phyloP scores from a whole-genome alignment of 495 filamentous ascomycete species.

The Penicillium salamii region DNA sequence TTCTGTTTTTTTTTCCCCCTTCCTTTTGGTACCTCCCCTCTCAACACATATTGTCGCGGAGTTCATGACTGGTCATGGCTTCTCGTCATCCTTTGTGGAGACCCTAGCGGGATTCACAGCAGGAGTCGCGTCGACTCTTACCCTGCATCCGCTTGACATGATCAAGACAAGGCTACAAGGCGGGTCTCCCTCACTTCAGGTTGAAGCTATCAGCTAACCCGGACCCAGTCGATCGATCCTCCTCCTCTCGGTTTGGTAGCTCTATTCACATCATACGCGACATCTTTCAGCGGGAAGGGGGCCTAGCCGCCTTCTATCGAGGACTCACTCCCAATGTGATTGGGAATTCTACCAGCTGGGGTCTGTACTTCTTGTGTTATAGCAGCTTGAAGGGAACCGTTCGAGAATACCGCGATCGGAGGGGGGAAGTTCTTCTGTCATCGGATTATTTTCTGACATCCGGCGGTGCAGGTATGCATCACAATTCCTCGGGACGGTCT shows the following conservation, averaged over 20 bases:
- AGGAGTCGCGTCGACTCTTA: slow-evolving; percentile 77
- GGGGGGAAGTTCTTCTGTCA: slow-evolving; percentile 49
- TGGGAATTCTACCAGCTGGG: slow-evolving; percentile 90
- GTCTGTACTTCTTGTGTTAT: slow-evolving; percentile 81
- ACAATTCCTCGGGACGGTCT: background rate
- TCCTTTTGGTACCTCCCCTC: background rate
- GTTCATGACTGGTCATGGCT: slow-evolving; percentile 50
- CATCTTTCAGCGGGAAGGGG: slow-evolving; percentile 57
- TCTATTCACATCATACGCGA: slow-evolving; percentile 54
- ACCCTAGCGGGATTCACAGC: slow-evolving; percentile 86
- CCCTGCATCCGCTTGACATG: slow-evolving; percentile 74
- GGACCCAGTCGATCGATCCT: slow-evolving; percentile 41
- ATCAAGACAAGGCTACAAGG: slow-evolving; percentile 95
- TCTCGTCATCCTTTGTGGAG: slow-evolving; percentile 81
- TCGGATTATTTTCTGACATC: slow-evolving; percentile 83
- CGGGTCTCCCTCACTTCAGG: slow-evolving; percentile 24
- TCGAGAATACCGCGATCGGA: slow-evolving; percentile 14
- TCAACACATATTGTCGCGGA: background rate
- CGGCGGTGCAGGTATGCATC: slow-evolving; percentile 59
- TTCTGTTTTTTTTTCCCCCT: background rate
- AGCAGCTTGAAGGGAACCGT: slow-evolving; percentile 54
- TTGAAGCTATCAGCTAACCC: background rate
- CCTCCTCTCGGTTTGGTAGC: slow-evolving; percentile 44
- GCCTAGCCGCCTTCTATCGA: slow-evolving; percentile 72
- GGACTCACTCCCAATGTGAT: slow-evolving; percentile 86